Base-by-base conservation (phyloP, 2,329 filamentous ascomycete genomes). In the Paraconiothyrium sp. region DNA sequence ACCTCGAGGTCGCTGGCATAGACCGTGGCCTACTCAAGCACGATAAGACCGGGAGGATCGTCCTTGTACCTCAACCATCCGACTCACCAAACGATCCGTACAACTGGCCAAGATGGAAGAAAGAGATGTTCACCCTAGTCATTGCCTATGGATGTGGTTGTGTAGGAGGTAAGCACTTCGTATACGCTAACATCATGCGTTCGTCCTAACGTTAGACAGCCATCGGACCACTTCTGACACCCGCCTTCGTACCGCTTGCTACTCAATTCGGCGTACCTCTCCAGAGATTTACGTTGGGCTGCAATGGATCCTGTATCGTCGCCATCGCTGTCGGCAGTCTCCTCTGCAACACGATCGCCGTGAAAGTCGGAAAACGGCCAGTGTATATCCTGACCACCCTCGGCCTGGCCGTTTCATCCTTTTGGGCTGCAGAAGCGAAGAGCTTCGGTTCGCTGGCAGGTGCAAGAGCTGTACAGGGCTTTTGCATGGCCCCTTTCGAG, bases 31-130 rank as follows among this genome's bases (percentile, higher is more conserved):
- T 69, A 20, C 64, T 72, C 37, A 72, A 72, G 54, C 69, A 71
- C 43, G 69, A 72, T 58, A 37, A 61, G 11, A 63, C 64, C 3
- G 79, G 77, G 27, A 58, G 72, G 44, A 84, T 82, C 8, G 80
- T 84, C 32, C 76, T 86, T 57, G 83, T 85, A 20, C 85, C 84
- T 1, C 84, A 86, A 69, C 84, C 84, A 0, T 83, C 80, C 54
- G 80, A 67, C 44, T 82, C 84, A 48, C 78, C 80, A 1, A 78
- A 82, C 39, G 84, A 87, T 62, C 84, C 84, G 0, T 76, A 86
- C 56, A 86, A 86, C 68, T 87, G 84, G 85, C 64, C 67, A 34
- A 57, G 66, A 67, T 69, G 68, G 68, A 67, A 71, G 59, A 72
- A 72, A 46, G 68, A 71, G 56, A 67, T 68, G 67, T 72, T 72